Percentiles rank a stretch among this genome's conserved stretches.
Conservation (phyloP, 1,139 yeast species). For the Suhomyces wounanorum region DNA sequence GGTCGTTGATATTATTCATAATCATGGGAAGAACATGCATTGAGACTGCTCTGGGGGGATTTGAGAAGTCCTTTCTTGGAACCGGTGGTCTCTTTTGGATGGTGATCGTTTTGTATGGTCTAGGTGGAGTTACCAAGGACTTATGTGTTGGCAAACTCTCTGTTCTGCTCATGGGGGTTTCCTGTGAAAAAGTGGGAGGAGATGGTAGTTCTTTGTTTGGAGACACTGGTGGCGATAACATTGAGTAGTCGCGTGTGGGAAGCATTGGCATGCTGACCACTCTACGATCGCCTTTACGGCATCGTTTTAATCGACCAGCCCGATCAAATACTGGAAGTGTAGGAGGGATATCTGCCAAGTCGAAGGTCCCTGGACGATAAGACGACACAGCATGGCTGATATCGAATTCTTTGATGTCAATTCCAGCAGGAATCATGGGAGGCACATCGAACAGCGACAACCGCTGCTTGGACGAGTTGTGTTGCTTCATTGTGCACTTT, state of each 20-base stretch:
- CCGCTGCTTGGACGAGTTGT: conserved; percentile 24
- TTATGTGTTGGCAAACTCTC: not conserved
- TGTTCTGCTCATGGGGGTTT: not conserved
- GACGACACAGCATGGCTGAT: conserved; percentile 32
- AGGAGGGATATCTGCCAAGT: conserved; percentile 34
- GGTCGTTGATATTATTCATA: conserved; percentile 1
- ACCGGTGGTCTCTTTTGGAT: not conserved
- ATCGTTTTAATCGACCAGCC: conserved; percentile 26
- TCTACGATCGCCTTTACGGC: conserved; percentile 17
- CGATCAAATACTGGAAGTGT: conserved; percentile 30
- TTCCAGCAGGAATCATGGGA: conserved; percentile 23
- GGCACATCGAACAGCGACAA: conserved; percentile 31
- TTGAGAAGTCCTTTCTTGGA: conserved; percentile 3
- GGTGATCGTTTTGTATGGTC: not conserved
- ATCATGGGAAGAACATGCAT: conserved; percentile 14
- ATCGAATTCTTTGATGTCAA: conserved; percentile 23
- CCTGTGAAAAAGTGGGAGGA: not conserved
- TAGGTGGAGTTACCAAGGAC: not conserved
- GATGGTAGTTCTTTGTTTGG: conserved; percentile 1
- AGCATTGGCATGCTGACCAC: conserved; percentile 28
- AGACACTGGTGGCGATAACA: not conserved
- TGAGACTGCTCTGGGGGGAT: conserved; percentile 15
- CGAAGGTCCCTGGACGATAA: conserved; percentile 30
- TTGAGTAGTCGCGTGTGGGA: not conserved
- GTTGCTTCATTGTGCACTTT: conserved; percentile 13